Evolutionary conservation across 1,139 yeast genomes (phyloP).

Genomic region (Kodamaea ohmeri): DNA sequence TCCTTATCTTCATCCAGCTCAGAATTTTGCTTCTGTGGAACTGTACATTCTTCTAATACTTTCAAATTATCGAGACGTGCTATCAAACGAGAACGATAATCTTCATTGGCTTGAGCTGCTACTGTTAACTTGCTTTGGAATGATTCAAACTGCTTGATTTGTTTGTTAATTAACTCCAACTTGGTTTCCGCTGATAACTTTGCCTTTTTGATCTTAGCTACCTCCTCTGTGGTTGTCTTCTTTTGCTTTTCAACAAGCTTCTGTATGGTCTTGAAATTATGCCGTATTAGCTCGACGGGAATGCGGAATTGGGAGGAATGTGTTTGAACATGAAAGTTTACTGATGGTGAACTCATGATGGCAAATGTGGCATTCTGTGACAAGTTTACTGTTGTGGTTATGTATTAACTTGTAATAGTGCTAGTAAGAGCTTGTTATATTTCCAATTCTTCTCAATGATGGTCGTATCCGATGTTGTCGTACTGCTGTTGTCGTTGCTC

Average conservation of each 20-base stretch:
- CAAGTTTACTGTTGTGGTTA: too few relatives aligned
- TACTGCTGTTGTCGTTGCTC: too few relatives aligned
- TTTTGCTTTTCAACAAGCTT: slow-evolving; percentile 56
- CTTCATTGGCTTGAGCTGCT: slow-evolving; percentile 48
- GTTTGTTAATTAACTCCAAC: slow-evolving; percentile 32
- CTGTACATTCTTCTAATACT: slow-evolving; percentile 25
- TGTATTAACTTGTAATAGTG: too few relatives aligned
- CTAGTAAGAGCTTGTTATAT: too few relatives aligned
- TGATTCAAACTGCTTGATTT: slow-evolving; percentile 46
- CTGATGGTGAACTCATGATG: slow-evolving; percentile 39
- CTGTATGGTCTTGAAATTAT: slow-evolving; percentile 57
- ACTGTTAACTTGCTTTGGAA: slow-evolving; percentile 44
- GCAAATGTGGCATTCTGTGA: too few relatives aligned
- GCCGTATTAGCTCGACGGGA: slow-evolving; percentile 58
- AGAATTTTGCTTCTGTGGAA: slow-evolving; percentile 12
- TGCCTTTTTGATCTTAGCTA: slow-evolving; percentile 32
- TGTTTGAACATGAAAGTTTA: slow-evolving; percentile 42
- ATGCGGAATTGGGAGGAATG: slow-evolving; percentile 56
- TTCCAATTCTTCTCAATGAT: too few relatives aligned
- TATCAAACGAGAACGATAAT: slow-evolving; percentile 46
- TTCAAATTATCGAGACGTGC: slow-evolving; percentile 44
- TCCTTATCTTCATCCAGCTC: slow-evolving; percentile 13
- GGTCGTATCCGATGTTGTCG: too few relatives aligned
- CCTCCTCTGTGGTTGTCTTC: slow-evolving; percentile 39
- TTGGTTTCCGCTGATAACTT: slow-evolving; percentile 24